These are phyloP conservation scores for Chrysanthemum makinoi DNA, from an alignment of 129 eudicot species.

Conservation along the genomic window DNA sequence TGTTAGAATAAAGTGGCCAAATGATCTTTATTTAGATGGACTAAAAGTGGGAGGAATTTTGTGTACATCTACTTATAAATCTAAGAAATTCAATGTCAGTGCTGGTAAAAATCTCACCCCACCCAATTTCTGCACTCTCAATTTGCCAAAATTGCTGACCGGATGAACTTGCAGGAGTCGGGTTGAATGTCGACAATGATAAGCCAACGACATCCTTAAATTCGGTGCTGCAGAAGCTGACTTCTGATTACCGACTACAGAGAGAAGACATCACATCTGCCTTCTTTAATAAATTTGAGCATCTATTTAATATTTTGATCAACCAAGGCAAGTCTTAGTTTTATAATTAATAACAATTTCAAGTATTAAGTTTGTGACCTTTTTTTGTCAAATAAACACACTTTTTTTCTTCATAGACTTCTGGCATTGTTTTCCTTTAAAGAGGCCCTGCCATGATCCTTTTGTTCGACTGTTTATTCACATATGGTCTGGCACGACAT, in stretches of 20 bases:
- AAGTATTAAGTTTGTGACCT: neutral
- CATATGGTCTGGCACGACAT: too few species aligned
- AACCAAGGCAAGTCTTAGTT: conserved; percentile 47
- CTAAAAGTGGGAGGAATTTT: conserved; percentile 87
- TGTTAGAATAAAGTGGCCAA: conserved; percentile 92
- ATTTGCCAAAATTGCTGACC: neutral
- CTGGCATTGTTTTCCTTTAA: too few species aligned
- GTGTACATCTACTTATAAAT: conserved; percentile 71
- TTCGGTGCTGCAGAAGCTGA: conserved; percentile 36
- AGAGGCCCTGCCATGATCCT: too few species aligned
- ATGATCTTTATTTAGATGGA: conserved; percentile 80
- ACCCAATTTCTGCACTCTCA: neutral
- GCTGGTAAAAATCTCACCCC: conserved; percentile 57
- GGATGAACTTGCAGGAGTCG: conserved; percentile 50
- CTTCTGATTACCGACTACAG: conserved; percentile 36
- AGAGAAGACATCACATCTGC: conserved; percentile 73
- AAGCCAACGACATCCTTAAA: conserved; percentile 77
- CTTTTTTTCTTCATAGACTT: conserved; percentile 1
- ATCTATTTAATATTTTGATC: conserved; percentile 44
- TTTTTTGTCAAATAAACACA: neutral
- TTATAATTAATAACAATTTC: neutral
- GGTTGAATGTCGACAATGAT: conserved; percentile 71
- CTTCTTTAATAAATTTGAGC: conserved; percentile 84
- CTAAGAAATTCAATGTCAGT: conserved; percentile 76
- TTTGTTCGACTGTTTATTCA: too few species aligned